These are phyloP conservation scores for Lasiosphaeria hispida DNA, from an alignment of 495 filamentous ascomycete genomes.

Conservation along the genomic window DNA sequence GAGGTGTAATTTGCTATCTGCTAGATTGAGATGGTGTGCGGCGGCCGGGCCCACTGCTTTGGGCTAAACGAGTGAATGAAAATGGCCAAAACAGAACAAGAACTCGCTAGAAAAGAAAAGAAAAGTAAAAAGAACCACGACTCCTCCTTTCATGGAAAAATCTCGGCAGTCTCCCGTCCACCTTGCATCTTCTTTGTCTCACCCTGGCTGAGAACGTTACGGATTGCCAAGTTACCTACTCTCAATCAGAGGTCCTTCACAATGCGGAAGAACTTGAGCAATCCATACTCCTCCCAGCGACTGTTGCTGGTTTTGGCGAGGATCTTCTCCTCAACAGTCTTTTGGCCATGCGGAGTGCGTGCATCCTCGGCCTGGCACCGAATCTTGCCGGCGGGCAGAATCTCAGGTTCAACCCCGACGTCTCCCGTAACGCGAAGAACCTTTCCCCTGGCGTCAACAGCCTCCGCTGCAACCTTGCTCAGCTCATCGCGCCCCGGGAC, in stretches of 20 bases:
- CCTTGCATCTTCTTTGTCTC: too few species aligned
- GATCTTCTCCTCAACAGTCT: neutral
- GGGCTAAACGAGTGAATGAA: too few species aligned
- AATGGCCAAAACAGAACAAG: too few species aligned
- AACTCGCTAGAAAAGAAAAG: too few species aligned
- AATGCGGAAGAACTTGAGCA: slow-evolving; percentile 12
- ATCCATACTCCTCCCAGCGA: slow-evolving; percentile 16
- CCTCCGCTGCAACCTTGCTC: slow-evolving; percentile 27
- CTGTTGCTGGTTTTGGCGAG: neutral
- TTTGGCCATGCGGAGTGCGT: neutral
- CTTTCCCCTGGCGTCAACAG: slow-evolving; percentile 26
- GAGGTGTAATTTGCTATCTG: too few species aligned
- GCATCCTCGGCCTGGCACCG: neutral
- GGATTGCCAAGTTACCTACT: neutral
- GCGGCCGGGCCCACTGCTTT: too few species aligned
- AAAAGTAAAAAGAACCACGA: too few species aligned
- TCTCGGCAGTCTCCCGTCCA: too few species aligned
- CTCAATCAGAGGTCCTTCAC: slow-evolving; percentile 15
- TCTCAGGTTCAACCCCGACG: slow-evolving; percentile 26
- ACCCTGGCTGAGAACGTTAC: too few species aligned
- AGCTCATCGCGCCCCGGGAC: slow-evolving; percentile 14
- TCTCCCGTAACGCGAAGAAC: slow-evolving; percentile 25
- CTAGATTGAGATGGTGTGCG: too few species aligned
- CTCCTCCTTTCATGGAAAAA: too few species aligned
- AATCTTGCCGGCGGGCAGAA: slow-evolving; percentile 10